These are phyloP conservation scores for Phyllosticta ampelicida DNA, from an alignment of 2,329 filamentous ascomycete genomes.

Conservation along the genomic window DNA sequence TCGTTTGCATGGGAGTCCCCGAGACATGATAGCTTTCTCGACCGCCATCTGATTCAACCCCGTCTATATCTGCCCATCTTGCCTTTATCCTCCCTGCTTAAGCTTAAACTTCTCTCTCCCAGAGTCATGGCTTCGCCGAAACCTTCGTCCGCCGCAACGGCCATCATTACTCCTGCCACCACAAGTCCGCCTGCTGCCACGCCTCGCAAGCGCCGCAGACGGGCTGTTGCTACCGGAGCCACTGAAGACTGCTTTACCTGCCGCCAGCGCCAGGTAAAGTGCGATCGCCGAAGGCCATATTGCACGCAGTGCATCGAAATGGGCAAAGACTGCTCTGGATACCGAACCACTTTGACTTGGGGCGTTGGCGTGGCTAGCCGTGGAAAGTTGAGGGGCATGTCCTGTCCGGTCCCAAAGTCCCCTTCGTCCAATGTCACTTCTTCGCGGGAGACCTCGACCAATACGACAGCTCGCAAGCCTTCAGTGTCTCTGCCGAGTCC, in stretches of 20 bases:
- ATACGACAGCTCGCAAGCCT: not conserved
- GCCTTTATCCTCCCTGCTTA: not conserved
- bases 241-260: slow-evolving; percentile 94
- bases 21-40: not conserved
- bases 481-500: slow-evolving; percentile 1
- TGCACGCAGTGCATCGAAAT: slow-evolving; percentile 89
- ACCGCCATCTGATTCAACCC: not conserved
- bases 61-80: not conserved
- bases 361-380: slow-evolving; percentile 90
- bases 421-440: slow-evolving; percentile 18
- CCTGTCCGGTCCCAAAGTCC: slow-evolving; percentile 51
- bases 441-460: slow-evolving; percentile 11
- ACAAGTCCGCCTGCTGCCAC: not conserved
- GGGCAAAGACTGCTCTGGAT: slow-evolving; percentile 87
- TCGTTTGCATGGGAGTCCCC: not conserved
- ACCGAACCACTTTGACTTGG: slow-evolving; percentile 96
- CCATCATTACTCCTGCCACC: slow-evolving; percentile 1
- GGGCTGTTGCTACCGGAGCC: slow-evolving; percentile 78
- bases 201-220: slow-evolving; percentile 62
- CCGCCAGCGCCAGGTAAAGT: slow-evolving; percentile 70
- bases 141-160: not conserved
- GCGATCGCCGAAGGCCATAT: slow-evolving; percentile 85
- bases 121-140: not conserved
- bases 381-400: slow-evolving; percentile 84
- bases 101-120: not conserved